A percentile compares a stretch with the other conserved stretches of the same genome.
Conservation (phyloP, 345 rosid genomes). For the Eutrema yunnanense region DNA sequence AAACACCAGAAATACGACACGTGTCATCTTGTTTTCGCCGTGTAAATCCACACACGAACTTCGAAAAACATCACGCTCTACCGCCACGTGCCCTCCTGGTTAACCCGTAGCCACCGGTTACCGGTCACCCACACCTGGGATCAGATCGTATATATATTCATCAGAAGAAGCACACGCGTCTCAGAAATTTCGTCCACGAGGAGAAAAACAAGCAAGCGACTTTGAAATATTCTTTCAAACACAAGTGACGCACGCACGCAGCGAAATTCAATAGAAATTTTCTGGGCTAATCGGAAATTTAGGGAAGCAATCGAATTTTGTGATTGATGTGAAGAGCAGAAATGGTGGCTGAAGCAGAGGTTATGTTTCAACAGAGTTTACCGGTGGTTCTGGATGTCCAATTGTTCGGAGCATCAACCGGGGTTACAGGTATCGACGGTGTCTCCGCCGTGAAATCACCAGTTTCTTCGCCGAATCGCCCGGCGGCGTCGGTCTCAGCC, state of each 20-base stretch:
- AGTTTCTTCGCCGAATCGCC: slow-evolving; percentile 32
- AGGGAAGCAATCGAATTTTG: not conserved
- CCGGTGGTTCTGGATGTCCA: slow-evolving; percentile 47
- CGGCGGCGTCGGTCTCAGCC: slow-evolving; percentile 37
- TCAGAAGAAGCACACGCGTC: not conserved
- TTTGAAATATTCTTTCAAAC: not conserved
- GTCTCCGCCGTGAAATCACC: slow-evolving; percentile 7
- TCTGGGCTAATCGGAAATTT: not conserved
- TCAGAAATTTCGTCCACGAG: slow-evolving; percentile 10
- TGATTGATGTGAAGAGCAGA: slow-evolving; percentile 10
- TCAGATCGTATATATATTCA: slow-evolving; percentile 6
- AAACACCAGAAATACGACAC: slow-evolving; percentile 17
- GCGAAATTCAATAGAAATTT: not conserved
- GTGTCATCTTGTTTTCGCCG: slow-evolving; percentile 25
- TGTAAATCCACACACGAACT: slow-evolving; percentile 7
- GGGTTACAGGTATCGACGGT: slow-evolving; percentile 2
- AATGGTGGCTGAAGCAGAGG: slow-evolving; percentile 68
- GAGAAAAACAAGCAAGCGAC: not conserved
- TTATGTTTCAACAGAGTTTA: slow-evolving; percentile 46
- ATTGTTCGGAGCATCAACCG: slow-evolving; percentile 24
- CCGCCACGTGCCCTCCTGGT: slow-evolving; percentile 36
- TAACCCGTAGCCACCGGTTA: slow-evolving; percentile 32
- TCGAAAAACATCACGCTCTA: not conserved
- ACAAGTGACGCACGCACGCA: not conserved
- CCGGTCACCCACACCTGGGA: slow-evolving; percentile 12